Evolutionary conservation across 1,284 basidiomycete species (phyloP).

Genomic region (Bondarzewia mesenterica): DNA sequence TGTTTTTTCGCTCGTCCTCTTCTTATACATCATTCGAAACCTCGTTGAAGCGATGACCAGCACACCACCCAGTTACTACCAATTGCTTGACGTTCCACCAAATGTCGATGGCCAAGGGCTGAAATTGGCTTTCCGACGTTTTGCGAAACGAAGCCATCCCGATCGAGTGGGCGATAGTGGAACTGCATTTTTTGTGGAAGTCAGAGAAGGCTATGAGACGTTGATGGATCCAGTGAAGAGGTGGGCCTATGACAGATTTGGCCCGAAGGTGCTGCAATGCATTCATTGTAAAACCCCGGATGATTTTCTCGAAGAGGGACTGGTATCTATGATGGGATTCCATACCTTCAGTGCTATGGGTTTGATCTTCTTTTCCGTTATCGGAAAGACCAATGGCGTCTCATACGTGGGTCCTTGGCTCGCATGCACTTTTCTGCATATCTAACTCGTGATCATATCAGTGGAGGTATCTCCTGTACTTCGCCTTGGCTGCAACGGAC

Average conservation of each 20-base stretch:
- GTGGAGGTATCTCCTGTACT: slow-evolving; percentile 74
- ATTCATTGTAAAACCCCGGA: slow-evolving; percentile 52
- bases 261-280: slow-evolving; percentile 66
- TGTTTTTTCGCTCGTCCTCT: slow-evolving; percentile 57
- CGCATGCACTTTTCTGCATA: slow-evolving; percentile 5
- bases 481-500: slow-evolving; percentile 51
- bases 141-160: slow-evolving; percentile 72
- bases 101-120: slow-evolving; percentile 58
- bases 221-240: slow-evolving; percentile 72
- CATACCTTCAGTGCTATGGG: slow-evolving; percentile 57
- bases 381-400: slow-evolving; percentile 52
- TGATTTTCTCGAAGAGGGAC: slow-evolving; percentile 68
- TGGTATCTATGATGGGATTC: slow-evolving; percentile 61
- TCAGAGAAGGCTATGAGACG: slow-evolving; percentile 74
- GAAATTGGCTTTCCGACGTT: slow-evolving; percentile 64
- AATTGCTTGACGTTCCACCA: slow-evolving; percentile 57
- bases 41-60: slow-evolving; percentile 46
- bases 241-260: slow-evolving; percentile 87
- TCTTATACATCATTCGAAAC: slow-evolving; percentile 65
- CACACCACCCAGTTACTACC: slow-evolving; percentile 66
- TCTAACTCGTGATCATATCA: slow-evolving; percentile 17
- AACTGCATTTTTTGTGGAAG: slow-evolving; percentile 61
- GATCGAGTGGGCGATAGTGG: slow-evolving; percentile 66
- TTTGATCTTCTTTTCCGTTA: slow-evolving; percentile 56
- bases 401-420: slow-evolving; percentile 50